Percentiles rank a stretch among this genome's conserved stretches.
Evolutionary conservation across 1,139 yeast genomes (phyloP).

Genomic region (Blastobotrys aristatus): DNA sequence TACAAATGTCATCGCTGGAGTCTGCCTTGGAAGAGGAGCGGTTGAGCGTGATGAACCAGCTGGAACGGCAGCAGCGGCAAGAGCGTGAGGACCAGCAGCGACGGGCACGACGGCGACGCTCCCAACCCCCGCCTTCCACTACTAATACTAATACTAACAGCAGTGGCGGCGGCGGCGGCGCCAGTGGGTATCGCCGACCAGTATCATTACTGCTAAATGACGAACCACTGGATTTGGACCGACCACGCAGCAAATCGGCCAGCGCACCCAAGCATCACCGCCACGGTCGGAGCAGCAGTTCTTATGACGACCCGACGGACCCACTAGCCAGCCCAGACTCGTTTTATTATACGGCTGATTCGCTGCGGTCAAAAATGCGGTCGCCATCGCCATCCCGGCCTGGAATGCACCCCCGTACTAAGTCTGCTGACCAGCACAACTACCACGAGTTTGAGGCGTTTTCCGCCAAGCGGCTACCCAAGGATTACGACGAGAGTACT

Average conservation of each 20-base stretch:
- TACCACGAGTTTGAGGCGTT: neutral
- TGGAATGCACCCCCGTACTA: neutral
- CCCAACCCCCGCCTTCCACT: constrained; percentile 1
- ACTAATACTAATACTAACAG: neutral
- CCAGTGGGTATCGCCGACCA: constrained; percentile 7
- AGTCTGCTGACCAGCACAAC: neutral
- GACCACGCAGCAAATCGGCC: constrained; percentile 3
- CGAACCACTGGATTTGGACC: constrained; percentile 16
- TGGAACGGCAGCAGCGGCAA: constrained; percentile 24
- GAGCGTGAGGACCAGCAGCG: constrained; percentile 1
- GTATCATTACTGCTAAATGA: constrained; percentile 21
- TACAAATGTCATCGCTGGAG: constrained; percentile 37
- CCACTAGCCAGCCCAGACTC: constrained; percentile 14
- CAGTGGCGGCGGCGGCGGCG: neutral
- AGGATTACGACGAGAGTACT: constrained; percentile 19
- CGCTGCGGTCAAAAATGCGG: constrained; percentile 6
- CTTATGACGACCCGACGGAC: constrained; percentile 14
- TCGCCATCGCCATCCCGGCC: constrained; percentile 3
- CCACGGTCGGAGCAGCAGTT: constrained; percentile 13
- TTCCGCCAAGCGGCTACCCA: constrained; percentile 13
- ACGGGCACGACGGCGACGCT: neutral
- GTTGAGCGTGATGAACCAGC: constrained; percentile 36
- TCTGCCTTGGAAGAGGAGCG: constrained; percentile 46
- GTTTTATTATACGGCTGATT: constrained; percentile 14
- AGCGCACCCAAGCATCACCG: neutral